Base-by-base conservation (phyloP, 495 filamentous ascomycete species). In the Penicillium atrosanguineum region DNA sequence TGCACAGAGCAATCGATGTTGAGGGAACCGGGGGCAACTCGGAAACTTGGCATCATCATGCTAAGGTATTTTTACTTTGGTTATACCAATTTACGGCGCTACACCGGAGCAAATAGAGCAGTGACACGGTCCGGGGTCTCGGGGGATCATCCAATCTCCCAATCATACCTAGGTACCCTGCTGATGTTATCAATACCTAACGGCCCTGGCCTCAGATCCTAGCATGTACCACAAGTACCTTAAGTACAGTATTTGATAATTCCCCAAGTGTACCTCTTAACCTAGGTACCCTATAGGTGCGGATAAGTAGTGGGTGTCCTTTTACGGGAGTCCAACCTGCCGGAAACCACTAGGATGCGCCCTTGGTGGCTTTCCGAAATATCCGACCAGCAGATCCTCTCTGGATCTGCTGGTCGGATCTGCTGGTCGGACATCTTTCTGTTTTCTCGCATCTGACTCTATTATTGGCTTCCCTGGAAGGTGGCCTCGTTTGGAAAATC, bases 1-100 rank as follows among this genome's bases (percentile, higher is more conserved):
- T 64, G 63, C 56, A 60, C 62, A 60, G 57, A 48, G 34, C 34
- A 53, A 23, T 42, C 43, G 44, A 60, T 53, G 56, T 59, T 55
- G 46, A 56, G 49, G 50, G 59, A 62, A 56, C 52, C 48, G 46
- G 47, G 46, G 51, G 21, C 26, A 34, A 46, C 34, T 46, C 37
- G 34, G 25, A 52, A 34, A 52, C 52, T 55, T 52, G 57, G 57
- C 43, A 55, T 48, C 25, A 39, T 53, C 40, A 46, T 39, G 6
- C 19, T n/a, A 8, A 19, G 31, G 31, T 34, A 34, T 34, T 40
- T 40, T 40, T 40, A 40, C 38, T 40, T 18, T 41, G 31, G 47
- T 47, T 16, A 36, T 39, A 46, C 43, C 25, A 40, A 18, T 40
- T 7, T 20, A 40, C 9, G 23, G 23, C 23, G 31, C 31, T 15